Evolutionary conservation across 2,329 filamentous ascomycete species (phyloP).

Genomic region (Penicillium griseofulvum): DNA sequence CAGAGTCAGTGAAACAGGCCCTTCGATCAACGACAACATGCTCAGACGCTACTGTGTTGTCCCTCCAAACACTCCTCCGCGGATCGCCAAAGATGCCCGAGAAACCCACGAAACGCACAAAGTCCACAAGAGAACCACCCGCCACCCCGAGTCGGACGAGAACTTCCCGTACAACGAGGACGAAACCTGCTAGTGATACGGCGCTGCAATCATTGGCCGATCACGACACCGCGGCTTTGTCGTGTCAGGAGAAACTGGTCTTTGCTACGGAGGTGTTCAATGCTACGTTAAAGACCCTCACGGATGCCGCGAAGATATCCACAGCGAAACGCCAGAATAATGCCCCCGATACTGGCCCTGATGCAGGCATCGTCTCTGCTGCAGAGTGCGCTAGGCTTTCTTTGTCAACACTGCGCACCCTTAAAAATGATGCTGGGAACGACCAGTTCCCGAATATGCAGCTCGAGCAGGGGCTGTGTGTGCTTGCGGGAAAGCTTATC

Average conservation of each 20-base stretch:
- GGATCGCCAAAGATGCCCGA: slow-evolving; percentile 25
- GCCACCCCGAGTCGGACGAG: slow-evolving; percentile 23
- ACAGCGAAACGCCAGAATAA: slow-evolving; percentile 15
- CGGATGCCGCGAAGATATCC: slow-evolving; percentile 35
- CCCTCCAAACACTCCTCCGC: slow-evolving; percentile 41
- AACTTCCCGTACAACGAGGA: slow-evolving; percentile 24
- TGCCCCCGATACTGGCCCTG: slow-evolving; percentile 19
- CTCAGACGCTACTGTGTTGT: slow-evolving; percentile 44
- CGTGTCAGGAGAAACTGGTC: slow-evolving; percentile 39
- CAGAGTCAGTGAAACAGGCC: slow-evolving; percentile 53
- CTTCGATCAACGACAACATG: slow-evolving; percentile 55
- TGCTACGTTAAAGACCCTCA: slow-evolving; percentile 43
- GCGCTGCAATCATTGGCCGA: slow-evolving; percentile 26
- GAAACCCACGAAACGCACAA: slow-evolving; percentile 24
- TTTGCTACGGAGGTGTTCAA: slow-evolving; percentile 50
- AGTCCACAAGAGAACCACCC: slow-evolving; percentile 22
- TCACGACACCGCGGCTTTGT: slow-evolving; percentile 29
- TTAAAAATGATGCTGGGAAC: slow-evolving; percentile 32
- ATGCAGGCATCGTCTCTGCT: slow-evolving; percentile 29
- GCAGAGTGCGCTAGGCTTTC: slow-evolving; percentile 44
- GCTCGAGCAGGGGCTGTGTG: slow-evolving; percentile 44
- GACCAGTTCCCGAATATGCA: slow-evolving; percentile 36
- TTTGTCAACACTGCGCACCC: slow-evolving; percentile 37
- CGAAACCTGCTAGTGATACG: slow-evolving; percentile 26
- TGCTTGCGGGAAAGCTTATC: slow-evolving; percentile 43